A percentile compares a stretch with the other conserved stretches of the same genome.
phyloP scores from a whole-genome alignment of 257 asterid species.

The Ajuga chamaepitys region DNA sequence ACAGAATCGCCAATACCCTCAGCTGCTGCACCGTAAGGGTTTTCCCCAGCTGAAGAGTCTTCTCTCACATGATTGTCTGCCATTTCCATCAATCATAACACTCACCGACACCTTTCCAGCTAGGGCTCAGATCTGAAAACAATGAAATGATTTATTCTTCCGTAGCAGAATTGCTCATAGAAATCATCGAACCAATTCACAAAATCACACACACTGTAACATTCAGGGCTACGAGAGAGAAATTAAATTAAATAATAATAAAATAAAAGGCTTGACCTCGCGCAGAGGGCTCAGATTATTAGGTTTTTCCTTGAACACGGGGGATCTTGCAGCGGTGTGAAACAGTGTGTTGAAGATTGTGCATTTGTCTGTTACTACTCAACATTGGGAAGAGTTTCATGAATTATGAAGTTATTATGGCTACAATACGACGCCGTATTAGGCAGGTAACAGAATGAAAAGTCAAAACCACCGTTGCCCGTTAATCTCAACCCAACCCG shows the following conservation, averaged over 20 bases:
- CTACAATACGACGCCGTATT: slow-evolving; percentile 31
- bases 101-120: slow-evolving; percentile 6
- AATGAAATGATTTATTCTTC: slow-evolving; percentile 21
- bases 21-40: slow-evolving; percentile 22
- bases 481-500: neutral
- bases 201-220: slow-evolving; percentile 9
- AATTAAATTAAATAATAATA: neutral
- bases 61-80: slow-evolving; percentile 36
- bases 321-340: slow-evolving; percentile 39
- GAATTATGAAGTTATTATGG: slow-evolving; percentile 2
- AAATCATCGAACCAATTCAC: slow-evolving; percentile 17
- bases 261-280: slow-evolving; percentile 21
- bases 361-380: slow-evolving; percentile 14
- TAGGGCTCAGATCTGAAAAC: slow-evolving; percentile 42
- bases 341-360: slow-evolving; percentile 24
- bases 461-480: slow-evolving; percentile 13
- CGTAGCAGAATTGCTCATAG: neutral
- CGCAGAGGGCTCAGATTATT: slow-evolving; percentile 18
- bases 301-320: slow-evolving; percentile 16
- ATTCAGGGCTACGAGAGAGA: neutral
- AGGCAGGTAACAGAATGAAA: slow-evolving; percentile 1
- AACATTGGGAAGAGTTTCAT: slow-evolving; percentile 10
- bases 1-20: slow-evolving; percentile 35
- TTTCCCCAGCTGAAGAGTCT: slow-evolving; percentile 44
- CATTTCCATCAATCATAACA: slow-evolving; percentile 48